These are phyloP conservation scores for Trypanosoma lewisi DNA, from an alignment of 208 protist species.

Conservation along the genomic window DNA sequence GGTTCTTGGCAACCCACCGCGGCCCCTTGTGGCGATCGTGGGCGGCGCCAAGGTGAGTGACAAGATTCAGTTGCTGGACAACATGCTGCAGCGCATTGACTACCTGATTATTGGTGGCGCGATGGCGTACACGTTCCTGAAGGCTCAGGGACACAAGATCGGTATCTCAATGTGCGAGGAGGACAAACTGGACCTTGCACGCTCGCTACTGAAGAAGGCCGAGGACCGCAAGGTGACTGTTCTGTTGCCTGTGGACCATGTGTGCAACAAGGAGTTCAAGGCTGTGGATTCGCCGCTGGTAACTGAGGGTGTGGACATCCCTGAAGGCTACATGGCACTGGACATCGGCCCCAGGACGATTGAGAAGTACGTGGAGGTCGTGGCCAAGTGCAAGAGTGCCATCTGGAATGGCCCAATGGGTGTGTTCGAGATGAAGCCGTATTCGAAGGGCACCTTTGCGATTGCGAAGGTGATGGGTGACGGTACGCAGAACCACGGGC, in stretches of 20 bases:
- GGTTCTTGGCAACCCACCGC: slow-evolving; percentile 80
- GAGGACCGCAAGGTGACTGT: slow-evolving; percentile 95
- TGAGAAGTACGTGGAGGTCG: slow-evolving; percentile 73
- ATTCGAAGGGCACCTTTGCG: slow-evolving; percentile 92
- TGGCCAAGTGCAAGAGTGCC: slow-evolving; percentile 89
- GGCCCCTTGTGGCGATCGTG: slow-evolving; percentile 96
- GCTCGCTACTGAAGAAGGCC: slow-evolving; percentile 93
- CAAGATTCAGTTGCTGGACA: slow-evolving; percentile 99
- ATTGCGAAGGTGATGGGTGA: slow-evolving; percentile 80
- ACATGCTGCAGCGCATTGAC: slow-evolving; percentile 97
- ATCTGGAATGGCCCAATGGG: slow-evolving; percentile 98
- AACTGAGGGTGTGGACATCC: slow-evolving; percentile 71
- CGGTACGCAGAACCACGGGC: slow-evolving; percentile 55
- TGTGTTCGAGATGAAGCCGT: slow-evolving; percentile 98
- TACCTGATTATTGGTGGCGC: slow-evolving; percentile 98
- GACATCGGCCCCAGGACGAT: slow-evolving; percentile 95
- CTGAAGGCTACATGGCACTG: slow-evolving; percentile 92
- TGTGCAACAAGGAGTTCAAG: slow-evolving; percentile 94
- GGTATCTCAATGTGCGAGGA: slow-evolving; percentile 96
- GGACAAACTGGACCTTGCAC: slow-evolving; percentile 70
- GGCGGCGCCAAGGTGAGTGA: slow-evolving; percentile 98
- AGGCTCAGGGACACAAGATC: slow-evolving; percentile 87
- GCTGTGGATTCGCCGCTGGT: slow-evolving; percentile 63
- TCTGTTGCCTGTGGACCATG: slow-evolving; percentile 97
- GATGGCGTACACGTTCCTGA: slow-evolving; percentile 98